phyloP scores from a whole-genome alignment of 1,284 basidiomycete genomes.

The Coniferiporia weirii region DNA sequence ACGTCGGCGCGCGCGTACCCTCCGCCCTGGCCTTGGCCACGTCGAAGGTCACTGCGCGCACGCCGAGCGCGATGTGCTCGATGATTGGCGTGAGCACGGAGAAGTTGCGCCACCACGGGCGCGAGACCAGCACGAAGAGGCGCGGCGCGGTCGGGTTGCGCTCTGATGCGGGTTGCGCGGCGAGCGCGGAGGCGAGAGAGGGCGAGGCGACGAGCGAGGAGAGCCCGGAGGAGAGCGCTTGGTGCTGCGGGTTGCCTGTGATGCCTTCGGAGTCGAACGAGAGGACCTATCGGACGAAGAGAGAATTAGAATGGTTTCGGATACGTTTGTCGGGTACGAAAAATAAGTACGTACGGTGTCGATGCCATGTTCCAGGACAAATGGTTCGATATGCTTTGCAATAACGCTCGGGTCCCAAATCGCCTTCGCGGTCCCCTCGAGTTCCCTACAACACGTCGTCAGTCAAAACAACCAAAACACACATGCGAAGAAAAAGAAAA shows the following conservation, averaged over 20 bases:
- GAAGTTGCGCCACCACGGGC: background rate
- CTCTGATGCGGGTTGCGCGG: background rate
- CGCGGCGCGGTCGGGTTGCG: slow-evolving; percentile 5
- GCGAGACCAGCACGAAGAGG: slow-evolving; percentile 6
- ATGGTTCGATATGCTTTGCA: slow-evolving; percentile 7
- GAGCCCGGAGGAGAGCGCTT: slow-evolving; percentile 5
- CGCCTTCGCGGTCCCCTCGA: background rate
- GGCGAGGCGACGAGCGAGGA: slow-evolving; percentile 7
- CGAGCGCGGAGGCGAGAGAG: slow-evolving; percentile 4
- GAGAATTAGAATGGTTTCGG: background rate
- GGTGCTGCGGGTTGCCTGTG: slow-evolving; percentile 9
- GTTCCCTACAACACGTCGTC: background rate
- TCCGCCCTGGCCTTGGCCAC: background rate
- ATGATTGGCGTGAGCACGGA: slow-evolving; percentile 11
- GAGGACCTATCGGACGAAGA: slow-evolving; percentile 5
- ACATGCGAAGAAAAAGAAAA: background rate
- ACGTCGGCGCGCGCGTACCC: slow-evolving; percentile 2
- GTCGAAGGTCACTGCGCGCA: background rate
- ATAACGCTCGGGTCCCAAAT: slow-evolving; percentile 8
- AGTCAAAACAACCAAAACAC: background rate
- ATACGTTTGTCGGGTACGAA: background rate
- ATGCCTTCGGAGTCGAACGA: slow-evolving; percentile 15
- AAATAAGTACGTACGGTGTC: slow-evolving; percentile 11
- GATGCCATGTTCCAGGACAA: slow-evolving; percentile 13
- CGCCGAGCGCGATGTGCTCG: slow-evolving; percentile 10